Evolutionary conservation across 345 rosid genomes (phyloP).

Genomic region (Gossypium rotundifolium): DNA sequence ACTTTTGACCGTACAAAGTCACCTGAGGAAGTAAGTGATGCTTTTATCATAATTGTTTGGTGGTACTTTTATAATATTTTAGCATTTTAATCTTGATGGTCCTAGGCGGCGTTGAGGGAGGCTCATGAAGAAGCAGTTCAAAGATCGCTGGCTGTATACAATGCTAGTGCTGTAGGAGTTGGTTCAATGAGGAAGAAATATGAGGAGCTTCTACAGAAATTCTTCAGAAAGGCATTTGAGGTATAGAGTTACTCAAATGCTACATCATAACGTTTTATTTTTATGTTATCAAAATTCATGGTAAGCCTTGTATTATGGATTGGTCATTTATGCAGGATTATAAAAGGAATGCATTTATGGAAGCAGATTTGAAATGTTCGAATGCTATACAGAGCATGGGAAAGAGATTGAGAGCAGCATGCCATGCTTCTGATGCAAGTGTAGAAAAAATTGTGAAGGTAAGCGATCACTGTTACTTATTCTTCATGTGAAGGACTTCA

Average conservation of each 20-base stretch:
- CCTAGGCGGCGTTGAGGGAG: constrained; percentile 75
- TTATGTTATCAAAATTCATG: neutral
- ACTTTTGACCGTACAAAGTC: constrained; percentile 66
- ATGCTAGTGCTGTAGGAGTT: constrained; percentile 75
- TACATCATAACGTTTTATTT: neutral
- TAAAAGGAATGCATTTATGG: constrained; percentile 72
- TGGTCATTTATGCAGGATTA: constrained; percentile 54
- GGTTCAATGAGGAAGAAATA: constrained; percentile 74
- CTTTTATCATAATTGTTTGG: constrained; percentile 7
- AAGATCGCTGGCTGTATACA: constrained; percentile 59
- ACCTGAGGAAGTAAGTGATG: constrained; percentile 72
- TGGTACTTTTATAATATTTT: constrained; percentile 1
- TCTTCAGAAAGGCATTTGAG: constrained; percentile 77
- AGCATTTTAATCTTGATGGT: constrained; percentile 25
- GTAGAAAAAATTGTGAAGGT: constrained; percentile 80
- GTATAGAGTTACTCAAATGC: constrained; percentile 21
- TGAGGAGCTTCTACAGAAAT: constrained; percentile 83
- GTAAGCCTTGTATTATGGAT: neutral
- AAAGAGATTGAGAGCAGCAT: constrained; percentile 83
- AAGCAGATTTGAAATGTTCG: constrained; percentile 81
- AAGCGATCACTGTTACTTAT: constrained; percentile 12
- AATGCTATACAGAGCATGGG: constrained; percentile 79
- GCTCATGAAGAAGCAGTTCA: constrained; percentile 85
- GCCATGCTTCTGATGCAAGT: constrained; percentile 78
- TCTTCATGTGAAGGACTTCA: neutral